Percentiles rank a stretch among this genome's conserved stretches.
phyloP scores from a whole-genome alignment of 1,284 basidiomycete species.

The Exobasidium rhododendri region DNA sequence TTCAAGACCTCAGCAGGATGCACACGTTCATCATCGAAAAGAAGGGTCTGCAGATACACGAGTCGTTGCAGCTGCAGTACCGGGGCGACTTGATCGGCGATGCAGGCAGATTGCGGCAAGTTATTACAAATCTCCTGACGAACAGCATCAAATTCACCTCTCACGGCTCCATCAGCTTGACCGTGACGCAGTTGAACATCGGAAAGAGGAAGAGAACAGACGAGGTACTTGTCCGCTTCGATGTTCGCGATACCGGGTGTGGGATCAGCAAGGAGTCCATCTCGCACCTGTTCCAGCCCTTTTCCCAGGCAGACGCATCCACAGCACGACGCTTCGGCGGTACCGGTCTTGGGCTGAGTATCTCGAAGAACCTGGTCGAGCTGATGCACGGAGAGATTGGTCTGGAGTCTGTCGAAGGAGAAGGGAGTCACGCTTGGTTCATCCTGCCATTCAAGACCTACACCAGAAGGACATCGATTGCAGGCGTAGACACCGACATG shows the following conservation, averaged over 20 bases:
- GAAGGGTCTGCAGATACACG: conserved; percentile 52
- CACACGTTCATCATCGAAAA: conserved; percentile 51
- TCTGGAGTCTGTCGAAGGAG: conserved; percentile 43
- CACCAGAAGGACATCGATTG: conserved; percentile 5
- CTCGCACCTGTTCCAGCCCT: conserved; percentile 53
- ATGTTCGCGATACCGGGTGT: conserved; percentile 54
- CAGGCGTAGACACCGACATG: neutral
- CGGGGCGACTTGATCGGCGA: conserved; percentile 45
- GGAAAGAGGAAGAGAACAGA: conserved; percentile 19
- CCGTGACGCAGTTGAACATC: conserved; percentile 40
- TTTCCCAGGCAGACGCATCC: no score
- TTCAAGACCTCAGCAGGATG: conserved; percentile 51
- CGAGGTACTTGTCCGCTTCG: conserved; percentile 44
- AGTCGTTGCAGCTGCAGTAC: conserved; percentile 38
- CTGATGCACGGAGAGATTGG: conserved; percentile 46
- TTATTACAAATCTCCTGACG: no score
- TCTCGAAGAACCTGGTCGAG: conserved; percentile 43
- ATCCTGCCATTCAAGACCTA: conserved; percentile 41
- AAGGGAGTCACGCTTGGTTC: conserved; percentile 48
- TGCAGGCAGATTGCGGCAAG: conserved; percentile 35
- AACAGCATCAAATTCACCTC: conserved; percentile 57
- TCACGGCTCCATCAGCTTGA: conserved; percentile 49
- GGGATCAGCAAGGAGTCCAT: conserved; percentile 50
- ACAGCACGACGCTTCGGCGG: conserved; percentile 46
- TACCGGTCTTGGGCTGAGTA: conserved; percentile 46